phyloP scores from a whole-genome alignment of 306 rosid species.

The Rosa persica region DNA sequence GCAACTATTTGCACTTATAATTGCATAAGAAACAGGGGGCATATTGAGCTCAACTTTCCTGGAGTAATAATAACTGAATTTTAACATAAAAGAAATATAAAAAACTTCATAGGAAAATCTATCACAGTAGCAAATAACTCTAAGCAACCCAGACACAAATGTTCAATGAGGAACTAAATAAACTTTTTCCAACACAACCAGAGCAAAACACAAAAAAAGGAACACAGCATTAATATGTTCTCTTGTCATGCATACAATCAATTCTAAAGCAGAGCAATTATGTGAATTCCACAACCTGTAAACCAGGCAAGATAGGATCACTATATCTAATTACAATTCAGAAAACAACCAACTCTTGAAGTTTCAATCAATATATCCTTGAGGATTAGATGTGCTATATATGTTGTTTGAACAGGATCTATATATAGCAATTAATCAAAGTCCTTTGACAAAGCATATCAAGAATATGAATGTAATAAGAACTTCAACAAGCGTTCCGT shows the following conservation, averaged over 20 bases:
- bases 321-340: background rate
- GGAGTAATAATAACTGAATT: background rate
- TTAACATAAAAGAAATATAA: background rate
- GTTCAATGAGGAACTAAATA: background rate
- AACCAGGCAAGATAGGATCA: background rate
- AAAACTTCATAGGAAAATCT: background rate
- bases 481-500: conserved; percentile 11
- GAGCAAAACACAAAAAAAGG: background rate
- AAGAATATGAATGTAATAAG: conserved; percentile 6
- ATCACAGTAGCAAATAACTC: background rate
- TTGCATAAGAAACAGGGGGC: background rate
- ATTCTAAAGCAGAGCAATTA: background rate
- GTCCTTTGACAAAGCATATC: background rate
- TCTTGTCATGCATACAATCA: background rate
- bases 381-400: background rate
- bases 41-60: background rate
- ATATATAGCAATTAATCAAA: background rate
- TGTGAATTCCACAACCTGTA: background rate
- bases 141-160: background rate
- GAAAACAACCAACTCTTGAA: background rate
- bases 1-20: background rate
- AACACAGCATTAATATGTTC: background rate
- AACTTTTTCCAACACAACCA: background rate
- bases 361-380: background rate
- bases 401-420: background rate